Evolutionary conservation across 169 alveolate species (phyloP), one percentile per base, ranked within the genome.

Genomic region (Ichthyophthirius multifiliis): DNA sequence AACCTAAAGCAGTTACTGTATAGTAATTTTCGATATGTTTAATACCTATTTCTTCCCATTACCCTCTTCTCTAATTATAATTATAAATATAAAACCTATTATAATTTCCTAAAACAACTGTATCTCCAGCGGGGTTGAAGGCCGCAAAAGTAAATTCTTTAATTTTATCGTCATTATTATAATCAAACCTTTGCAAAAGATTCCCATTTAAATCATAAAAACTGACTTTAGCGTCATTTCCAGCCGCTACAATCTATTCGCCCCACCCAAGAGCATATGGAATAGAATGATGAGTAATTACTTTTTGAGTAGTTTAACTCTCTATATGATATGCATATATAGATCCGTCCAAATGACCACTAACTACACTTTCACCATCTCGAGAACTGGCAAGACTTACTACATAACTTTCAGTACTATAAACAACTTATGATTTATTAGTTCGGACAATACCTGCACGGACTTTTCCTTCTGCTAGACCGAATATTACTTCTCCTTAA

Each of bases 381-480:
- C 92, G 90, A 37, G 96, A 91, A 34, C 94, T 44, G 5, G 95
- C 91, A 43, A 96, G 81, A 34, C 97, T 84, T n/a, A 95, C 97
- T 13, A 93, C 96, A 45, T 94, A 94, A 80, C 89, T 83, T 63
- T 92, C 97, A 47, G 93, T 90, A 15, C 94, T 84, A 91, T 83
- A 97, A 32, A 90, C 77, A 30, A 93, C 83, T 27, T 82, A 71
- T 55, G 95, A 89, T 84, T 86, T 95, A 76, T 95, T 94, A 43
- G 87, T 90, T 37, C 91, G 92, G 74, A 95, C 82, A 43, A 92
- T 81, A 32, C 98, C 98, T 16, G 89, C 85, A 77, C 92, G 93
- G 20, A 97, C 96, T 80, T 95, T 96, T 76, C 99, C 99, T 83
- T 97, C 98, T 23, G 98, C 93, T 44, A 95, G 93, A 32, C 99